A percentile compares a stretch with the other conserved stretches of the same genome.
Conservation (phyloP, 345 rosid species). For the Salix arbutifolia region DNA sequence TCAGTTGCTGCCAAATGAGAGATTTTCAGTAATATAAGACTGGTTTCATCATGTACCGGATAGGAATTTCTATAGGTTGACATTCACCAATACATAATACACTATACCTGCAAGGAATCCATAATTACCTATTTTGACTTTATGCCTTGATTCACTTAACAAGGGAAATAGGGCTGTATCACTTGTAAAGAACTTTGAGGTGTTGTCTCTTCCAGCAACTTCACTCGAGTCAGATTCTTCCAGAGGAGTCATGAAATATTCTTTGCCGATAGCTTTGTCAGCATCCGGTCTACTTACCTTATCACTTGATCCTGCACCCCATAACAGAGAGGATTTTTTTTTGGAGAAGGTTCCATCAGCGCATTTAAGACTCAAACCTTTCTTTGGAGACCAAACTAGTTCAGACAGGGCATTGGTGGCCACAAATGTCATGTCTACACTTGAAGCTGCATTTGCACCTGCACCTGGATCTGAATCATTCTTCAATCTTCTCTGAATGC, state of each 20-base stretch:
- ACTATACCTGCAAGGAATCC: slow-evolving; percentile 22
- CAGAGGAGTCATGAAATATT: slow-evolving; percentile 7
- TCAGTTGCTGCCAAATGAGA: slow-evolving; percentile 31
- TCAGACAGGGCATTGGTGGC: slow-evolving; percentile 62
- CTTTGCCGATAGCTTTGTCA: slow-evolving; percentile 24
- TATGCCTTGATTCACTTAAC: slow-evolving; percentile 21
- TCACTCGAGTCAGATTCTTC: slow-evolving; percentile 13
- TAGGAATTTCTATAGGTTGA: background rate
- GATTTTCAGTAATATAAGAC: background rate
- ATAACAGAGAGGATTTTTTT: slow-evolving; percentile 34
- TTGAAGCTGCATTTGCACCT: slow-evolving; percentile 87
- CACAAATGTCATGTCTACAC: slow-evolving; percentile 41
- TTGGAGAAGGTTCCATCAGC: slow-evolving; percentile 59
- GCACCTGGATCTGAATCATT: slow-evolving; percentile 72
- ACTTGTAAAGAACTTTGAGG: slow-evolving; percentile 16
- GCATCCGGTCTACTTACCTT: slow-evolving; percentile 17
- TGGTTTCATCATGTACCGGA: background rate
- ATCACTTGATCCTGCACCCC: slow-evolving; percentile 39
- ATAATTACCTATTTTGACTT: slow-evolving; percentile 24
- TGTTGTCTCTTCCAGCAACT: slow-evolving; percentile 19
- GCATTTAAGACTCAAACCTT: slow-evolving; percentile 67
- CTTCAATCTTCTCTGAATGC: slow-evolving; percentile 29
- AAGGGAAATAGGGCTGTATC: slow-evolving; percentile 22
- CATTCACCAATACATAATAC: background rate
- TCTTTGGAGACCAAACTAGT: slow-evolving; percentile 89